These are phyloP conservation scores for Epichloe baconii DNA, from an alignment of 2,329 filamentous ascomycete genomes.

Conservation along the genomic window DNA sequence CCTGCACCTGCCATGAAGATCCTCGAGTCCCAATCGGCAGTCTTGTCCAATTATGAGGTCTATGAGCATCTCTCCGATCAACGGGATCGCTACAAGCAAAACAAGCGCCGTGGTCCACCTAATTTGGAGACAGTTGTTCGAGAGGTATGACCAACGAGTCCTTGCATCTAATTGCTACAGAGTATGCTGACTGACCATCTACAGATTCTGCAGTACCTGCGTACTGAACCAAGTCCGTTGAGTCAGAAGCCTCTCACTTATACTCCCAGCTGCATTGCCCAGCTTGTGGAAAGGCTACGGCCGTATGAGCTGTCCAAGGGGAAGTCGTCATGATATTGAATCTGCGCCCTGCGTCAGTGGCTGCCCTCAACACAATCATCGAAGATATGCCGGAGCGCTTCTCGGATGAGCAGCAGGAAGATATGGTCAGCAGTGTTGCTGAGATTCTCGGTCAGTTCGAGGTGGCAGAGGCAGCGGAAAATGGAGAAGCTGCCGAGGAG, in stretches of 20 bases:
- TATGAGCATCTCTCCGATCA: constrained; percentile 50
- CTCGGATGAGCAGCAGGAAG: constrained; percentile 42
- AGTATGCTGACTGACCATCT: not conserved
- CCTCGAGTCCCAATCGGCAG: constrained; percentile 54
- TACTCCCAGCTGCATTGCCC: constrained; percentile 34
- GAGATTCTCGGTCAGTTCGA: constrained; percentile 43
- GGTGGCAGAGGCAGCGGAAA: constrained; percentile 12
- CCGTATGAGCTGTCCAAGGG: constrained; percentile 52
- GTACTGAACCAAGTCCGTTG: constrained; percentile 40
- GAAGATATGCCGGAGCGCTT: constrained; percentile 53
- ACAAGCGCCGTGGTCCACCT: constrained; percentile 37
- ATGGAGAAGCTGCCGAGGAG: constrained; percentile 19
- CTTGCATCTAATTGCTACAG: not conserved
- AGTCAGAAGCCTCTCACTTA: constrained; percentile 42
- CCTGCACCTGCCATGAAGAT: constrained; percentile 43
- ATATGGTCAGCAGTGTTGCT: constrained; percentile 42
- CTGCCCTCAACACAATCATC: constrained; percentile 48
- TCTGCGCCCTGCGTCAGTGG: constrained; percentile 43
- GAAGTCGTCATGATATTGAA: constrained; percentile 59
- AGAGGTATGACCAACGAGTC: constrained; percentile 36
- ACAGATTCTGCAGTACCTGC: constrained; percentile 49
- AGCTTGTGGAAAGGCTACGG: constrained; percentile 41
- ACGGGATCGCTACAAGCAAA: constrained; percentile 35
- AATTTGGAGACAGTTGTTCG: constrained; percentile 49
- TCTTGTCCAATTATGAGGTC: constrained; percentile 63